These are phyloP conservation scores for Talaromyces islandicus DNA, from an alignment of 2,329 filamentous ascomycete genomes.

Conservation along the genomic window DNA sequence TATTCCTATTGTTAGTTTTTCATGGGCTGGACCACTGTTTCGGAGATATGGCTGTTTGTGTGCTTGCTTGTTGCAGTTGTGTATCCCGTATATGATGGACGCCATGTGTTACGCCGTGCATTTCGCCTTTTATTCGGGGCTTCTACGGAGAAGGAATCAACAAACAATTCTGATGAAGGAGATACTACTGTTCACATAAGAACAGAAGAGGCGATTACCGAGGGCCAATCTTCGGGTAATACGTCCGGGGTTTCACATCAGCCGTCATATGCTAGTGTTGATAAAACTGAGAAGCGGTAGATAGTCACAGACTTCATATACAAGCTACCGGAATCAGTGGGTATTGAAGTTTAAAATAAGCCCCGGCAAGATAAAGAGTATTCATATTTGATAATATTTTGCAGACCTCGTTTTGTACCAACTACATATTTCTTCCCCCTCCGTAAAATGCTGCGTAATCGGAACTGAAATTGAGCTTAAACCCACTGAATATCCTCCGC, in stretches of 20 bases:
- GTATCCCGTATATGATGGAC: constrained; percentile 14
- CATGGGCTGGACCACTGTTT: constrained; percentile 14
- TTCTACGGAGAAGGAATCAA: not conserved
- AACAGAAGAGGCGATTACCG: not conserved
- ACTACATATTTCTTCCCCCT: no score
- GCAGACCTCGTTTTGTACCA: no score
- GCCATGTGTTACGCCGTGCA: constrained; percentile 11
- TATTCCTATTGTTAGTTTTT: constrained; percentile 8
- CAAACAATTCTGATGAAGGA: not conserved
- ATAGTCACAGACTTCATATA: not conserved
- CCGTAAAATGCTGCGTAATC: no score
- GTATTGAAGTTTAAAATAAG: no score
- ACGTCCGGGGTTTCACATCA: not conserved
- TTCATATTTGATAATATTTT: no score
- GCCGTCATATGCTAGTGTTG: not conserved
- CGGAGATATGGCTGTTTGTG: constrained; percentile 16
- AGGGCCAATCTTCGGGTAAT: not conserved
- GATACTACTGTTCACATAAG: not conserved
- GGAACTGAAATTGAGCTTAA: no score
- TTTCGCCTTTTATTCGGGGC: constrained; percentile 2
- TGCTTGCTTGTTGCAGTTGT: constrained; percentile 14
- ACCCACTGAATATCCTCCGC: no score
- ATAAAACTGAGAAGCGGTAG: no score
- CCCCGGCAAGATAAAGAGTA: no score
- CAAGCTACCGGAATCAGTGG: no score